phyloP scores from a whole-genome alignment of 139 green algal genomes.

The Microglena sp. region DNA sequence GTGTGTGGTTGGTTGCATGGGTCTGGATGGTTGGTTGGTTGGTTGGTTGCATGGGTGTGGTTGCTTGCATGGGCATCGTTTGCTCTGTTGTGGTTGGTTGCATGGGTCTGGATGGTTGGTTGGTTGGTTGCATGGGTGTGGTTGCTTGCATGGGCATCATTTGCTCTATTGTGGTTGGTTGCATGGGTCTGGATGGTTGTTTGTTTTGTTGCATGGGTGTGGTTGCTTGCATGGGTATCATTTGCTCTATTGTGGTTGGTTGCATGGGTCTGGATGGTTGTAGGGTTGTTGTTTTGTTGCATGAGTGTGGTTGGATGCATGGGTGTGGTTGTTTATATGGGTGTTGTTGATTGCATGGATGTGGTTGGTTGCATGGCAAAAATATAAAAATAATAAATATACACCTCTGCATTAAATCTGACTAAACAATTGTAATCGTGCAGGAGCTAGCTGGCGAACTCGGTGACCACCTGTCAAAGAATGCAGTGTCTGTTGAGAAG shows the following conservation, averaged over 20 bases:
- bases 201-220: not conserved
- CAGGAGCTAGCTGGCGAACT: constrained; percentile 65
- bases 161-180: not conserved
- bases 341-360: not conserved
- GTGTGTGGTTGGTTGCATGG: too few species aligned
- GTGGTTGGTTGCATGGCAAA: not conserved
- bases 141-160: not conserved
- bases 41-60: not conserved
- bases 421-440: not conserved
- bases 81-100: not conserved
- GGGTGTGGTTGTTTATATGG: not conserved
- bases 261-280: not conserved
- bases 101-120: not conserved
- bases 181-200: not conserved
- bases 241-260: not conserved
- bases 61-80: not conserved
- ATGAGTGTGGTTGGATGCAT: not conserved
- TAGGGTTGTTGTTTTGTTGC: not conserved
- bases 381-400: not conserved
- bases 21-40: not conserved
- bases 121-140: not conserved
- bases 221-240: not conserved
- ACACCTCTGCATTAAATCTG: not conserved
- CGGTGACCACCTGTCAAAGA: constrained; percentile 54
- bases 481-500: constrained; percentile 74